These are phyloP conservation scores for Sordariomycetes sp. DNA, from an alignment of 2,329 filamentous ascomycete genomes.

Conservation along the genomic window DNA sequence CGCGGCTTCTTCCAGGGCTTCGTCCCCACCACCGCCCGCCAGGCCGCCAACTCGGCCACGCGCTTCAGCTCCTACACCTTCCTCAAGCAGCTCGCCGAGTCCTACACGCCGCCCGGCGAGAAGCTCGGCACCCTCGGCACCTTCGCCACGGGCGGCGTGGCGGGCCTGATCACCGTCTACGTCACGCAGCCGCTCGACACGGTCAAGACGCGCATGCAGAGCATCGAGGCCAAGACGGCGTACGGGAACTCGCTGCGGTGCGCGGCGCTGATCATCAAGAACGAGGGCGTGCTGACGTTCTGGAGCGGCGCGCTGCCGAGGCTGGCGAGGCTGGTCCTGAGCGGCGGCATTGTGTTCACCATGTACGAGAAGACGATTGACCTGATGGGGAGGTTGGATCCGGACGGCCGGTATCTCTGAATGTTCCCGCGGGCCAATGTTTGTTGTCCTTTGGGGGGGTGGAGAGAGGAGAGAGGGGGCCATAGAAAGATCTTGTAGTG, in stretches of 20 bases:
- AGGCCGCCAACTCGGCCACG: constrained; percentile 88
- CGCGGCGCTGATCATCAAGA: constrained; percentile 69
- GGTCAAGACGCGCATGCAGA: constrained; percentile 97
- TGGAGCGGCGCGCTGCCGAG: constrained; percentile 91
- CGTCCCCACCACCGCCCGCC: constrained; percentile 84
- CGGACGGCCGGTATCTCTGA: constrained; percentile 72
- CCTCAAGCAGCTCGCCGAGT: constrained; percentile 81
- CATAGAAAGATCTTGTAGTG: neutral
- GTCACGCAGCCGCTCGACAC: constrained; percentile 73
- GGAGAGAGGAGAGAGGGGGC: neutral
- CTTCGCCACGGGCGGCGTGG: constrained; percentile 81
- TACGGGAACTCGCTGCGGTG: constrained; percentile 88
- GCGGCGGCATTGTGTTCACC: constrained; percentile 94
- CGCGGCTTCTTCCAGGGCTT: constrained; percentile 96
- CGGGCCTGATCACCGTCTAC: constrained; percentile 84
- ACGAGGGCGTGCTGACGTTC: constrained; percentile 82
- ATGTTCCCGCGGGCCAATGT: too few species aligned
- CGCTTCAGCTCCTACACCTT: constrained; percentile 87
- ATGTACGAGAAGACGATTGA: constrained; percentile 99
- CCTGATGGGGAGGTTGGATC: constrained; percentile 67
- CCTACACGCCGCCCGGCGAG: constrained; percentile 87
- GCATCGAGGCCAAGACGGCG: constrained; percentile 66
- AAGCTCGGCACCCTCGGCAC: constrained; percentile 83
- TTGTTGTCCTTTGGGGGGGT: neutral
- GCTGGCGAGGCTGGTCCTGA: constrained; percentile 74